Evolutionary conservation across 768 basidiomycete genomes (phyloP), one percentile per base, ranked within the genome.

Genomic region (Termitomyces sp.): DNA sequence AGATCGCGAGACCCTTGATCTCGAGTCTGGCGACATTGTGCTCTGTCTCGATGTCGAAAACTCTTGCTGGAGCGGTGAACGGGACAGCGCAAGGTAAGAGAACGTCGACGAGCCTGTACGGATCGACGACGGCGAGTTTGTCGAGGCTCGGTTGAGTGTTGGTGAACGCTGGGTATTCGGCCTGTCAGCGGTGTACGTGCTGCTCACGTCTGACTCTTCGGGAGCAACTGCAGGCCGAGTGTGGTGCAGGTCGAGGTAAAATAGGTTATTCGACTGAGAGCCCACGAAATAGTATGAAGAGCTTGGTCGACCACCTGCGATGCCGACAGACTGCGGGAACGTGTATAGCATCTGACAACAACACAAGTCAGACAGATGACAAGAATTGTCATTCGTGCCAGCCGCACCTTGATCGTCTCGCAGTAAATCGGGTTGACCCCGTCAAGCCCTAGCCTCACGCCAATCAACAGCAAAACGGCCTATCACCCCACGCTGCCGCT

Each of bases 281-380:
- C 93, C 96, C 47, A 99, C 91, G 67, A 99, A 99, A 71, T 98
- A 99, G 71, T 97, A 98, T 0, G 95, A 97, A 0, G 92, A 95
- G n/a, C 91, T 91, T 0, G 96, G 97, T 21, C 97, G 82, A 2
- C 96, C 96, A 37, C 97, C 96, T 0, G 96, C 95, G 53, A 99
- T 98, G 40, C 96, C 97, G 37, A 97, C 90, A 2, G 89, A 92
- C 73, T 98, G 96, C 0, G 95, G 95, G 71, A 95, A 93, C 0
- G 90, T 91, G 68, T 95, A 98, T 32, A 98, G 70, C 23, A 82
- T 77, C 94, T 96, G 63, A 7, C 5, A 17, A 27, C 7, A 38
- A 0, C 56, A 16, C 11, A 29, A 61, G n/a, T n/a, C n/a, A n/a
- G n/a, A n/a, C n/a, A n/a, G n/a, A n/a, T n/a, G n/a, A n/a, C n/a